Evolutionary conservation across 306 rosid species (phyloP), one percentile per base, ranked within the genome.

Genomic region (Boehmeria nivea): DNA sequence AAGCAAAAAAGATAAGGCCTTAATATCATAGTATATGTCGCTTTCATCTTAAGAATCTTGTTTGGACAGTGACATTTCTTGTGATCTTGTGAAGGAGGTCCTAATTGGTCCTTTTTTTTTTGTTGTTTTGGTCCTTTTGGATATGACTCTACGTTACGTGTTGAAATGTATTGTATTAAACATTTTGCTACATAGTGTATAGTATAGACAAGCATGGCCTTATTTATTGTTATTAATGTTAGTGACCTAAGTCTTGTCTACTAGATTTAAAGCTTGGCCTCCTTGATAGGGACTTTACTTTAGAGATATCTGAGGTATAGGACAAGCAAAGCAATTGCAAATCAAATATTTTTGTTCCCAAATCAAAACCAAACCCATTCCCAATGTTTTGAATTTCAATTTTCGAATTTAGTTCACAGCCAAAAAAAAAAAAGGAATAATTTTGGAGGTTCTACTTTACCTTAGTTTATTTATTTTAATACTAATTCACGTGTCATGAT

Each of bases 241-340:
- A 3, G 48, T 4, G 11, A 16, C 15, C 2, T n/a, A 43, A 5
- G 8, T 28, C 34, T 6, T 43, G 22, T 43, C 19, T 43, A 43
- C 19, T 43, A 43, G 20, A 48, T 22, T 22, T 13, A 48, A 48
- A 48, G 18, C 12, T 48, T 52, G 40, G 7, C 10, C 13, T 52
- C 10, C 6, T n/a, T 52, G 58, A 52, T 52, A 20, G 34, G 9
- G 55, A 50, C 21, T 39, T 52, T 16, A 28, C 58, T 25, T 52
- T 5, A 48, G 33, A 21, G 20, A 51, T 16, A 19, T 51, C 55
- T 23, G 15, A 12, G 55, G 13, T 23, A 25, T 26, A 22, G 8
- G 4, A 50, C 58, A 52, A 14, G 22, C 10, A 25, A 52, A n/a
- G 58, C 24, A 28, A 16, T 18, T 54, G n/a, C n/a, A n/a, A n/a